Base-by-base conservation (phyloP, 2,329 filamentous ascomycete species). In the Chrysoporthe cubensis region DNA sequence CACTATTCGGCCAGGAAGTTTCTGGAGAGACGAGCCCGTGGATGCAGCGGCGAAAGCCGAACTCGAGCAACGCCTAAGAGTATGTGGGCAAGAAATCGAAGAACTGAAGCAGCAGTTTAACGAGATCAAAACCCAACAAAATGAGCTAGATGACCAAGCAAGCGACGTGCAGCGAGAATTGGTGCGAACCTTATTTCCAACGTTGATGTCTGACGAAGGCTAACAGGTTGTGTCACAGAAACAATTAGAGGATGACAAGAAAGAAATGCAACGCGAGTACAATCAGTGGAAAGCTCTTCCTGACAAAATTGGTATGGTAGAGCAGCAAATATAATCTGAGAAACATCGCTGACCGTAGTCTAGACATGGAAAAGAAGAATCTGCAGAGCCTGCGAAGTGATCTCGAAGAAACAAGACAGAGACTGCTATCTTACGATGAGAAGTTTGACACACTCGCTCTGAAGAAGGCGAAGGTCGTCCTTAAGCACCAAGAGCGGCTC, bases 1-100 rank as follows among this genome's bases (percentile, higher is more conserved):
- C 46, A 81, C 82, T 65, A 80, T 97, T 16, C 82, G 78, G 18
- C 79, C 78, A 1, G 93, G 93, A 4, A 81, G 76, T 46, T 87
- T 86, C 74, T 97, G 96, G 89, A 94, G 90, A 0, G 88, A 93
- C 58, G 89, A 92, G 70, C 90, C 92, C 3, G 85, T 94, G 7
- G 92, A 97, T 75, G 80, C 80, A 4, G 81, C 86, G 32, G 89
- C 86, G 68, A 93, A 91, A 76, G 78, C 80, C 16, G 84, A 88
- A 63, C 76, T 96, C 18, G 82, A 88, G 68, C 81, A 82, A 18
- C 84, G 82, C 7, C 78, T 90, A 0, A 69, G 73, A 0, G 83
- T 87, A 57, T 70, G 83, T 2, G 71, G 75, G 3, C 74, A 69
- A 4, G 78, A 85, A 62, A 69, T 76, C 16, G 71, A 72, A 0